Percentiles rank a stretch among this genome's conserved stretches.
phyloP scores from a whole-genome alignment of 2,329 filamentous ascomycete genomes.

The Penicillium aurantiogriseum region DNA sequence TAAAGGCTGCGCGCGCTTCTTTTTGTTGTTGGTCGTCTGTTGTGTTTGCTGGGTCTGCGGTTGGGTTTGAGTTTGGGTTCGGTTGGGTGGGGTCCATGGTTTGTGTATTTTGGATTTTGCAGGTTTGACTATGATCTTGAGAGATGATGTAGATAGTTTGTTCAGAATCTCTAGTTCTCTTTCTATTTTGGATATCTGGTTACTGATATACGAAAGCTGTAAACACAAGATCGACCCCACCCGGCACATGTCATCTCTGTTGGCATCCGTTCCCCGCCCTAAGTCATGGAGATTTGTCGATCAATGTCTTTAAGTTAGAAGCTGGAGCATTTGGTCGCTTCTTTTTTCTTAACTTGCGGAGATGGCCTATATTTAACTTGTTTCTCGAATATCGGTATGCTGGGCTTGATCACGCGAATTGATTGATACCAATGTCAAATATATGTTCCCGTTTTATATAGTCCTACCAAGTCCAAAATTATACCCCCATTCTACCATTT shows the following conservation, averaged over 20 bases:
- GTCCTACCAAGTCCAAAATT: no score
- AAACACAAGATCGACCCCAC: no score
- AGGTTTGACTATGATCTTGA: no score
- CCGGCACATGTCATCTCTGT: no score
- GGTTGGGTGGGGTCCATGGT: neutral
- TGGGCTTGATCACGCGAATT: neutral
- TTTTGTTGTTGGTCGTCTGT: conserved; percentile 33
- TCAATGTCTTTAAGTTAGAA: neutral
- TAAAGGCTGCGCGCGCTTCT: conserved; percentile 47
- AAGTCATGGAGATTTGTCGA: no score
- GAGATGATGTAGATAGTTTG: no score
- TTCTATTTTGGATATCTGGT: no score
- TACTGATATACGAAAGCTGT: no score
- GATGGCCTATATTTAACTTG: neutral
- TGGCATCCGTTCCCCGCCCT: no score
- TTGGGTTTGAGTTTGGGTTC: conserved; percentile 3
- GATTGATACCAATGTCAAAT: neutral
- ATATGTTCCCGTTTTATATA: neutral
- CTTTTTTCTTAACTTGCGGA: neutral
- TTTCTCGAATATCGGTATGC: neutral
- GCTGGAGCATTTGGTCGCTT: neutral
- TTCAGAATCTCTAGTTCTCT: no score
- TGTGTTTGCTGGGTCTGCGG: conserved; percentile 3
- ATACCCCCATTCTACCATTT: no score
- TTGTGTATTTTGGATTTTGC: no score